phyloP scores from a whole-genome alignment of 2,329 filamentous ascomycete genomes.

The Elsinoe perseae region DNA sequence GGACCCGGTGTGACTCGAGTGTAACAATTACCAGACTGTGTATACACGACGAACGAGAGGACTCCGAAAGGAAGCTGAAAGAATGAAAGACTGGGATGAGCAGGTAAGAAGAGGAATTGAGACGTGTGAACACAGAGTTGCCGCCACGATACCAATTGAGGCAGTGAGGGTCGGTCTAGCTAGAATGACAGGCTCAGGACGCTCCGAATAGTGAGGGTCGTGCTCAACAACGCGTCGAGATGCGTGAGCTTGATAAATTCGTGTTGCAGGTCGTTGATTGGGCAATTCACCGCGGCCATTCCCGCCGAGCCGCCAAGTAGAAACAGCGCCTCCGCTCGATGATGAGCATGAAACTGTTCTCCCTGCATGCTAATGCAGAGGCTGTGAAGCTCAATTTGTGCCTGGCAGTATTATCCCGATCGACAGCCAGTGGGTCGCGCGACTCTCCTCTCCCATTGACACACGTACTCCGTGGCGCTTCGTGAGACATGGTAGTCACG shows the following conservation, averaged over 20 bases:
- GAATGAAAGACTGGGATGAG: slow-evolving; percentile 7
- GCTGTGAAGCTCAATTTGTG: too few species aligned
- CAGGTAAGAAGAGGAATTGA: neutral
- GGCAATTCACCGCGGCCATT: neutral
- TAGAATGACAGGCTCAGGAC: neutral
- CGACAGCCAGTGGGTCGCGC: too few species aligned
- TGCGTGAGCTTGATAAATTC: neutral
- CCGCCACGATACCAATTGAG: slow-evolving; percentile 15
- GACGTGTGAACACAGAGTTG: slow-evolving; percentile 13
- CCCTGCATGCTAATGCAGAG: neutral
- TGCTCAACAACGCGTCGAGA: neutral
- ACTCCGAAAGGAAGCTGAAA: neutral
- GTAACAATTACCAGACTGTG: neutral
- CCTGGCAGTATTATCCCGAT: too few species aligned
- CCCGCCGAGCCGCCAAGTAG: neutral
- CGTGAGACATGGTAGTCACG: too few species aligned
- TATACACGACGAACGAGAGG: neutral
- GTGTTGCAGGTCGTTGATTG: neutral
- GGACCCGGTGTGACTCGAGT: neutral
- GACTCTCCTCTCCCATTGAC: too few species aligned
- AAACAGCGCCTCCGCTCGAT: neutral
- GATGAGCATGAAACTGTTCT: neutral
- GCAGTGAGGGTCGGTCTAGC: slow-evolving; percentile 4
- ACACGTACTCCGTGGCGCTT: too few species aligned
- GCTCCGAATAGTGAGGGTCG: neutral